phyloP scores from a whole-genome alignment of 768 basidiomycete genomes.

The Mycena leptocephala region DNA sequence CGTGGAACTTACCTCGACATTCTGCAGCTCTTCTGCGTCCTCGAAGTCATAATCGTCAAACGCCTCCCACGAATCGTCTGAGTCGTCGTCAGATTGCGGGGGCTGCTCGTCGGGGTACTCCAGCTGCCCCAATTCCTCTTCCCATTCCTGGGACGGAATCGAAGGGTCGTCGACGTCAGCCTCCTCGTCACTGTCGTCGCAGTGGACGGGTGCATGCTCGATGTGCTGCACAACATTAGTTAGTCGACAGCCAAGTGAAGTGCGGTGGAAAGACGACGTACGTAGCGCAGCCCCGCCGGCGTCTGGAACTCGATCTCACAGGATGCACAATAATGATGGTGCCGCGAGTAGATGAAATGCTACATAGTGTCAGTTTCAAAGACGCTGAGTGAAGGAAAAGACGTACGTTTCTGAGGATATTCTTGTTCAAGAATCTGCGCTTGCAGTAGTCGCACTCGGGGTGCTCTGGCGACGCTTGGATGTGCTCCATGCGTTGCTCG shows the following conservation, averaged over 20 bases:
- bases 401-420: conserved; percentile 37
- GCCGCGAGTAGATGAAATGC: conserved; percentile 40
- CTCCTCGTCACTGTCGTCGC: conserved; percentile 41
- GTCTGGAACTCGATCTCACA: conserved; percentile 40
- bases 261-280: background rate
- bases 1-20: background rate
- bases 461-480: conserved; percentile 31
- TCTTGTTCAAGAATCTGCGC: conserved; percentile 38
- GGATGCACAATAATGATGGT: conserved; percentile 41
- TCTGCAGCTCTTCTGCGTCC: conserved; percentile 32
- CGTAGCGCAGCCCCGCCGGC: conserved; percentile 35
- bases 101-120: conserved; percentile 48
- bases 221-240: conserved; percentile 33
- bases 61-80: conserved; percentile 43
- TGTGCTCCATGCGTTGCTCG: conserved; percentile 36
- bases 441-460: conserved; percentile 41
- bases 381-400: background rate
- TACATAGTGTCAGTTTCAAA: background rate
- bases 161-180: conserved; percentile 12
- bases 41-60: conserved; percentile 40
- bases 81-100: conserved; percentile 43
- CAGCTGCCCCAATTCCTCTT: conserved; percentile 35
- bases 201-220: conserved; percentile 35
- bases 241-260: background rate
- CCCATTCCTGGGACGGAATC: conserved; percentile 30